Evolutionary conservation across 2,329 filamentous ascomycete species (phyloP), one percentile per base, ranked within the genome.

Genomic region (Penicillium sp.): DNA sequence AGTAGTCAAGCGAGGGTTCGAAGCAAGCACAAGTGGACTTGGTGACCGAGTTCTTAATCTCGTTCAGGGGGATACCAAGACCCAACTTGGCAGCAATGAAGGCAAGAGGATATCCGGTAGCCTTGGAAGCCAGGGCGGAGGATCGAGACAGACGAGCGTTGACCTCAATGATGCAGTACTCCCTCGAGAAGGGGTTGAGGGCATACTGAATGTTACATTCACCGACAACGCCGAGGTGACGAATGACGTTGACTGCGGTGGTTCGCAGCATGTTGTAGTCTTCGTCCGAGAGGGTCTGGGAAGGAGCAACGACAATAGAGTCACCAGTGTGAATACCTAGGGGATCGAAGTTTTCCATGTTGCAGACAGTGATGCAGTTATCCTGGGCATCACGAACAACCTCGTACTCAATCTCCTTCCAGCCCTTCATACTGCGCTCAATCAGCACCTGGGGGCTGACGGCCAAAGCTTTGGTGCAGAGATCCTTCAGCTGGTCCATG

Each of bases 301-400:
- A 97, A 39, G 94, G 94, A 9, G 94, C 94, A 45, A 99, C 94
- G 50, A 99, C 94, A 64, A 99, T 97, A 13, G 93, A 97, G 73
- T 99, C 94, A 74, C 94, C 94, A 3, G 94, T 99, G 72, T 97
- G 94, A 61, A 97, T 97, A 68, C 94, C 94, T 1, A 99, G 86
- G 53, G 94, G 94, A 74, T 99, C 94, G 70, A 99, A 99, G 79
- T 99, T 99, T 80, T 99, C 94, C 94, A 99, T 97, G 81, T 99
- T 99, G 76, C 94, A 99, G 60, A 99, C 94, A 7, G 94, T 99
- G 73, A 99, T 97, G 74, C 94, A 99, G 82, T 97, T 97, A 79
- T 99, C 92, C 67, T 91, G 87, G 55, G 87, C 89, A 79, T 97
- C 94, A 69, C 94, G 89, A 39, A 99, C 94, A 60, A 97, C 94